phyloP scores from a whole-genome alignment of 2,329 filamentous ascomycete genomes.

The Leptographium flavum region DNA sequence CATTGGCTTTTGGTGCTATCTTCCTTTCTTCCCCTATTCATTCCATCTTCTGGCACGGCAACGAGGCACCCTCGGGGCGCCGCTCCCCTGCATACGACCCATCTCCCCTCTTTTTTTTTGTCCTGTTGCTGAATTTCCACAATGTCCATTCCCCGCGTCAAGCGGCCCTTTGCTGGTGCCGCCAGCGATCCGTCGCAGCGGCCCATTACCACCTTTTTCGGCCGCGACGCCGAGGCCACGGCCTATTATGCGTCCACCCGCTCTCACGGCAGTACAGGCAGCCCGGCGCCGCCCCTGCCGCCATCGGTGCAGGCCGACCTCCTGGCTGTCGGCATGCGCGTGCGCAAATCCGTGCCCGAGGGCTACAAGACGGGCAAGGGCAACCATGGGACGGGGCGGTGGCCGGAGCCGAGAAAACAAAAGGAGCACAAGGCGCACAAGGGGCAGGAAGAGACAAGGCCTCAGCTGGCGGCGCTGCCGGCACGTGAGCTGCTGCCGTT shows the following conservation, averaged over 20 bases:
- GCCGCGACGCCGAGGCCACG: constrained; percentile 11
- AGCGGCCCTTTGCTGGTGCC: constrained; percentile 47
- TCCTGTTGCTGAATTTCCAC: too few relatives aligned
- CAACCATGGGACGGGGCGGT: constrained; percentile 15
- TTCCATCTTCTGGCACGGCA: not conserved
- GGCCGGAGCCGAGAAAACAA: not conserved
- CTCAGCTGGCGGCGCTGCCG: not conserved
- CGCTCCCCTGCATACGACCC: not conserved
- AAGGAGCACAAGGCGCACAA: not conserved
- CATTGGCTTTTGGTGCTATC: not conserved
- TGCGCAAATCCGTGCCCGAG: constrained; percentile 84
- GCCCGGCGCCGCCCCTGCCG: constrained; percentile 38
- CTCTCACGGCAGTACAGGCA: constrained; percentile 7
- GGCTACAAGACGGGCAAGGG: constrained; percentile 73
- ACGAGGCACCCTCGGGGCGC: not conserved
- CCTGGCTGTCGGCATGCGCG: constrained; percentile 84
- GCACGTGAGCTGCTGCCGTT: constrained; percentile 59
- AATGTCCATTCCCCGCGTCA: constrained; percentile 33
- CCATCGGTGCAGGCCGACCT: constrained; percentile 62
- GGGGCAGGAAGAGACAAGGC: not conserved
- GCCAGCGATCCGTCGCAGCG: constrained; percentile 43
- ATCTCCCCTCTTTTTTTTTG: not conserved
- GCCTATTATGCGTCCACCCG: constrained; percentile 19
- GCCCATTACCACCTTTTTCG: constrained; percentile 52
- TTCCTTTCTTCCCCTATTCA: constrained; percentile 1